Evolutionary conservation across 2,329 filamentous ascomycete species (phyloP).

Genomic region (Elsinoe fawcettii): DNA sequence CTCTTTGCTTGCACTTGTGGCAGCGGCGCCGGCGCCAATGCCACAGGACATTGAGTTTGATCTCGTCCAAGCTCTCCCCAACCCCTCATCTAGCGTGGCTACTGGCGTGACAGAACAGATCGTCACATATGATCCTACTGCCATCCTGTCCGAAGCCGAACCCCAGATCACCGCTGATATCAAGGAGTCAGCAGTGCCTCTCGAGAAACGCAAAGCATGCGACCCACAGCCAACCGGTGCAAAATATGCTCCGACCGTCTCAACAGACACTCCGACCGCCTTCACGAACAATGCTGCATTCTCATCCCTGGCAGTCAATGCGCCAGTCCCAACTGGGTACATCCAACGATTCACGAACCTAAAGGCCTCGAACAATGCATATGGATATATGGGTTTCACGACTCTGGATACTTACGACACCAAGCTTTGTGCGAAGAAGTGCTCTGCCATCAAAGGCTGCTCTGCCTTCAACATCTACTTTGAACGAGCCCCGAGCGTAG

Average conservation of each 20-base stretch:
- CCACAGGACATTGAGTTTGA: slow-evolving; percentile 20
- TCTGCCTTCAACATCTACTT: slow-evolving; percentile 19
- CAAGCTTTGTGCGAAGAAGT: slow-evolving; percentile 16
- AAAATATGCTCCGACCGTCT: slow-evolving; percentile 12
- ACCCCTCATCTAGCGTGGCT: slow-evolving; percentile 14
- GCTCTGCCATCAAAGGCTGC: slow-evolving; percentile 16
- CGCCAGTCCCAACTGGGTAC: slow-evolving; percentile 19
- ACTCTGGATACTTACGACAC: slow-evolving; percentile 16
- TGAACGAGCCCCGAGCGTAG: slow-evolving; percentile 19
- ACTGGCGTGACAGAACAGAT: slow-evolving; percentile 15
- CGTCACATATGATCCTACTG: slow-evolving; percentile 17
- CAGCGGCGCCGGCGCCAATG: slow-evolving; percentile 13
- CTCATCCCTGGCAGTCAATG: slow-evolving; percentile 17
- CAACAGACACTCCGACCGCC: slow-evolving; percentile 18
- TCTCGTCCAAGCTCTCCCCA: slow-evolving; percentile 16
- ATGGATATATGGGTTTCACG: slow-evolving; percentile 17
- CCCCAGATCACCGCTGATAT: slow-evolving; percentile 13
- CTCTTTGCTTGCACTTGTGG: slow-evolving; percentile 5
- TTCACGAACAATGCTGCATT: slow-evolving; percentile 20
- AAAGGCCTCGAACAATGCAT: slow-evolving; percentile 19
- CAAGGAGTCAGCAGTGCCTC: slow-evolving; percentile 1
- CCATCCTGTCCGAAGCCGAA: slow-evolving; percentile 15
- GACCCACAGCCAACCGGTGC: slow-evolving; percentile 18
- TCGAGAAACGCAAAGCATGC: slow-evolving; percentile 16
- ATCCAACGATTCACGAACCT: slow-evolving; percentile 19